Evolutionary conservation across 2,329 filamentous ascomycete species (phyloP), one percentile per base, ranked within the genome.

Genomic region (Pseudogymnoascus destructans): DNA sequence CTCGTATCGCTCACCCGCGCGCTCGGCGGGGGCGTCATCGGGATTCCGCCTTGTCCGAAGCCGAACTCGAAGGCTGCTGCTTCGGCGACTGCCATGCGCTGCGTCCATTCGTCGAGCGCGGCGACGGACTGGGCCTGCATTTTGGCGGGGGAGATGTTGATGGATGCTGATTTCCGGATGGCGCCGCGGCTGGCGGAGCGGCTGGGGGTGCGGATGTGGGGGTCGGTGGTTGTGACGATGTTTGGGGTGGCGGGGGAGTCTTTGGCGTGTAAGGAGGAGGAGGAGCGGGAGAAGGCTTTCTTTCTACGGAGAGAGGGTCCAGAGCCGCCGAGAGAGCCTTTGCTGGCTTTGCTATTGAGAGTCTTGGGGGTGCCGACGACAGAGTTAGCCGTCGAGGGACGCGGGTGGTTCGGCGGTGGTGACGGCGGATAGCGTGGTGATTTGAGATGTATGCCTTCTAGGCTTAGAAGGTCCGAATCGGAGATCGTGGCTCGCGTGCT

Each of bases 121-220:
- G 19, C 74, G 60, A 59, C 75, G 73, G 19, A 75, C 75, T 38
- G 78, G 73, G 64, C 74, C 38, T 17, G 77, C 74, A 79, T 79
- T 74, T 81, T 77, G 64, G 75, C 79, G 42, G 75, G 72, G 21
- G 71, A 75, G 59, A 69, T 70, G n/a, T 15, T 36, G 13, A 36
- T 36, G n/a, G 33, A 36, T 36, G 33, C 33, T 5, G 33, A 36
- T 63, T 49, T 49, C 1, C 40, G 40, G 40, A 49, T 27, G 19
- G 40, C 40, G 19, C 19, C 19, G 40, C 40, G 40, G 23, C 19
- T 23, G 19, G 19, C 19, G 8, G 40, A 49, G 15, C 40, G 40
- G 33, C 33, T 36, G 13, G 19, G 40, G 1, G 19, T 27, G 40
- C 23, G 19, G 40, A 27, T 49, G 40, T 21, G 23, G 1, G 40